A percentile compares a stretch with the other conserved stretches of the same genome.
These are phyloP conservation scores for Omphalea diandra DNA, from an alignment of 441 rosid genomes.

Conservation along the genomic window DNA sequence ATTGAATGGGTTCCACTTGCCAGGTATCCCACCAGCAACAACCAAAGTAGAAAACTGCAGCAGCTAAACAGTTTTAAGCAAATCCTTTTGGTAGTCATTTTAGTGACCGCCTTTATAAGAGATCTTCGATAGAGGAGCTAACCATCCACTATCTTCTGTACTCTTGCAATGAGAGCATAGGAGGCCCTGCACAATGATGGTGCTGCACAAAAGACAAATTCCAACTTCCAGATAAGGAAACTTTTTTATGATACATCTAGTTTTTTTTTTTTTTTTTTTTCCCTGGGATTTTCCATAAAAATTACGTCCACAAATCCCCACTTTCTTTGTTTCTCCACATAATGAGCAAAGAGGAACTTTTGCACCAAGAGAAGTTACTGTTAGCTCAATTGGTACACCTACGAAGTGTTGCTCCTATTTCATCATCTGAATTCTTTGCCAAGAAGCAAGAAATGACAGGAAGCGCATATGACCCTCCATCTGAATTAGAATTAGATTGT, in stretches of 20 bases:
- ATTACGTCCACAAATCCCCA: constrained; percentile 17
- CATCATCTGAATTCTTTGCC: background rate
- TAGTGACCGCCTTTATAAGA: constrained; percentile 25
- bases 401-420: background rate
- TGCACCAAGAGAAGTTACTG: too few relatives aligned
- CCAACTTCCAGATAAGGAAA: constrained; percentile 38
- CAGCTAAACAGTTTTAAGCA: constrained; percentile 22
- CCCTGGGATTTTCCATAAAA: constrained; percentile 7
- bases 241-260: constrained; percentile 10
- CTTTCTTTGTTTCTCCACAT: constrained; percentile 8
- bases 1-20: constrained; percentile 36
- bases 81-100: constrained; percentile 23
- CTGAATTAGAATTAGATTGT: background rate
- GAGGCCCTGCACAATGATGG: constrained; percentile 37
- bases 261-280: background rate
- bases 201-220: constrained; percentile 34
- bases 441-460: background rate
- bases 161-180: constrained; percentile 25
- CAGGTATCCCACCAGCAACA: constrained; percentile 34
- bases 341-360: too few relatives aligned
- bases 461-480: background rate
- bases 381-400: background rate
- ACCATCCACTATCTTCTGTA: constrained; percentile 41
- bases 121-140: constrained; percentile 20
- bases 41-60: constrained; percentile 24